Evolutionary conservation across 441 rosid species (phyloP).

Genomic region (Dalechampia spathulata): DNA sequence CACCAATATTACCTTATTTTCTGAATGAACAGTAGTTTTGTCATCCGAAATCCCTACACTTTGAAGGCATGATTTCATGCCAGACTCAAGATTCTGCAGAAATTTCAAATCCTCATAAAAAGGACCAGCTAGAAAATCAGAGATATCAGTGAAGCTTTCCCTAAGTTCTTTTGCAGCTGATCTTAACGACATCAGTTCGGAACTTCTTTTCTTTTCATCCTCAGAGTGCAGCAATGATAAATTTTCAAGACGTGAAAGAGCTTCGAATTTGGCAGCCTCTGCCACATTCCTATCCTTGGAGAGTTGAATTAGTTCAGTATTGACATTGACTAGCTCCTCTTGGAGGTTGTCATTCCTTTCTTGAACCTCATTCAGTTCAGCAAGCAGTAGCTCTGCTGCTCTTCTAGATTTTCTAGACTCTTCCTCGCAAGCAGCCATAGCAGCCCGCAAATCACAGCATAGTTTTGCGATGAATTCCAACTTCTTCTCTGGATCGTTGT

Average conservation of each 20-base stretch:
- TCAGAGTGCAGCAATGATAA: constrained; percentile 37
- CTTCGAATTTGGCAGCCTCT: constrained; percentile 68
- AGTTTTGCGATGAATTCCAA: constrained; percentile 46
- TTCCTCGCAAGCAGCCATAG: constrained; percentile 58
- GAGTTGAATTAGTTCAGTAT: constrained; percentile 46
- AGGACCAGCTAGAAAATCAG: constrained; percentile 37
- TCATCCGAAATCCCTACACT: constrained; percentile 28
- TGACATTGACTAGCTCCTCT: constrained; percentile 63
- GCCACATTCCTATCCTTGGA: constrained; percentile 50
- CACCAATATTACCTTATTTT: constrained; percentile 41
- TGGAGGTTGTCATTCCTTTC: constrained; percentile 93
- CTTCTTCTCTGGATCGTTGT: constrained; percentile 57
- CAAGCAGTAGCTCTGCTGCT: constrained; percentile 91
- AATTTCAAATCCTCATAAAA: constrained; percentile 56
- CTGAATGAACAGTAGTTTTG: constrained; percentile 19
- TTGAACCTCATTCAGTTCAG: constrained; percentile 97
- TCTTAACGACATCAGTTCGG: constrained; percentile 42
- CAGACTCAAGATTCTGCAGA: constrained; percentile 56
- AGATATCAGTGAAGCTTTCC: constrained; percentile 44
- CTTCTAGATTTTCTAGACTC: constrained; percentile 78
- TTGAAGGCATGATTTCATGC: constrained; percentile 45
- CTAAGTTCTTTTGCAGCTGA: constrained; percentile 43
- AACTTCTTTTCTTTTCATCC: constrained; percentile 47
- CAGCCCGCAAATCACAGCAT: constrained; percentile 52
- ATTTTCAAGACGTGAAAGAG: constrained; percentile 48